phyloP scores from a whole-genome alignment of 1,284 basidiomycete species.

The Cutaneotrichosporon sp. region DNA sequence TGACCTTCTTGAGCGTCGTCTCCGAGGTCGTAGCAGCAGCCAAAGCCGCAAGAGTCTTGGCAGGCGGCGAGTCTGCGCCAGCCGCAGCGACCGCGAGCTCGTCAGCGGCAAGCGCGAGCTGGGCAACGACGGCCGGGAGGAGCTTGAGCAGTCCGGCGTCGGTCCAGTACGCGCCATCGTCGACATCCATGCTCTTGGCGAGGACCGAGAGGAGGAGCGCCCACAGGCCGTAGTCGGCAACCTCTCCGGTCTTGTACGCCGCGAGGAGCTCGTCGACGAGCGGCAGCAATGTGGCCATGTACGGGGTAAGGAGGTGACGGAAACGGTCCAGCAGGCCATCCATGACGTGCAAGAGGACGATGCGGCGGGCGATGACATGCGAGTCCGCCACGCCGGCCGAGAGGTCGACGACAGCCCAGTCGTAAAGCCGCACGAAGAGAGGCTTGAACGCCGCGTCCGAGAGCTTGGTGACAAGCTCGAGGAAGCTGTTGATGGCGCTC shows the following conservation, averaged over 20 bases:
- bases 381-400: slow-evolving; percentile 45
- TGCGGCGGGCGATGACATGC: slow-evolving; percentile 54
- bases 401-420: slow-evolving; percentile 81
- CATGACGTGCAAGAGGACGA: slow-evolving; percentile 73
- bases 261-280: slow-evolving; percentile 68
- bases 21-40: slow-evolving; percentile 61
- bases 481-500: slow-evolving; percentile 67
- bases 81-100: slow-evolving; percentile 20
- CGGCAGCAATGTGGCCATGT: slow-evolving; percentile 73
- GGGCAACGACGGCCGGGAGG: slow-evolving; percentile 62
- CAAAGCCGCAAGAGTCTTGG: slow-evolving; percentile 59
- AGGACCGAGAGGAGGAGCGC: slow-evolving; percentile 64
- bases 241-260: slow-evolving; percentile 52
- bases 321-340: slow-evolving; percentile 74
- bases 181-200: slow-evolving; percentile 68
- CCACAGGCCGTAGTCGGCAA: slow-evolving; percentile 60
- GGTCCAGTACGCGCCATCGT: slow-evolving; percentile 89
- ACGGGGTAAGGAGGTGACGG: slow-evolving; percentile 87
- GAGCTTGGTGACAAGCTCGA: slow-evolving; percentile 85
- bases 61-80: slow-evolving; percentile 28
- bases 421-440: slow-evolving; percentile 84
- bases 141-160: slow-evolving; percentile 71
- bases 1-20: slow-evolving; percentile 70
- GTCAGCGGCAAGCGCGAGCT: slow-evolving; percentile 61
- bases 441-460: slow-evolving; percentile 92